Evolutionary conservation across 768 basidiomycete species (phyloP), one percentile per base, ranked within the genome.

Genomic region (Mycena maculata): DNA sequence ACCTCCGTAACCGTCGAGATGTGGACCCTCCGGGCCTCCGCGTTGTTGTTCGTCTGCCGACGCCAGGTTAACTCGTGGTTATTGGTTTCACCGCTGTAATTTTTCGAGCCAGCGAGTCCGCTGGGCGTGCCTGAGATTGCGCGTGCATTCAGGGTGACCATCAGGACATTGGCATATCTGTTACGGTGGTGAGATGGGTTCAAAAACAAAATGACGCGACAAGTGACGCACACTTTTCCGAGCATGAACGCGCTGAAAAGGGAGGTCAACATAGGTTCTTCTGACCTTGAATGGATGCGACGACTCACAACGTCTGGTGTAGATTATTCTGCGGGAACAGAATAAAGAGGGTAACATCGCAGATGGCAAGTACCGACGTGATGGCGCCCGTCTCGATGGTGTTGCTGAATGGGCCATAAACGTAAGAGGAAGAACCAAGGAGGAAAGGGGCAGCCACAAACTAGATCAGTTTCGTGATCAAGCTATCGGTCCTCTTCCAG

Each of bases 321-420:
- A 69, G 39, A 20, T 54, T 44, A 33, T 60, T 61, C 22, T 31
- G 12, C 9, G 64, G 50, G 38, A 25, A 65, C 8, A 33, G 3
- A 15, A 70, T 36, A 38, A 70, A 70, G 4, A 70, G 60, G 3
- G 54, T 42, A 9, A 70, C 27, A 4, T 70, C 59, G 0, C 31
- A 8, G 23, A 44, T 30, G 9, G 69, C 69, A 9, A 39, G 49
- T 11, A 67, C 45, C n/a, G 54, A 31, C 2, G 69, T 67, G 9
- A 70, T 39, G 5, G 62, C 52, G 33, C 69, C 69, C 13, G 65
- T 67, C 47, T 69, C 56, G 23, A 69, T 57, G 44, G 48, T 50
- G 28, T 9, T 16, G 36, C n/a, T n/a, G n/a, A n/a, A 38, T 38
- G 36, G 36, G 36, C 9, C 16, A 9, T 38, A 16, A 9, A 38